phyloP scores from a whole-genome alignment of 805 yeast species.

The Ogataea siamensis region DNA sequence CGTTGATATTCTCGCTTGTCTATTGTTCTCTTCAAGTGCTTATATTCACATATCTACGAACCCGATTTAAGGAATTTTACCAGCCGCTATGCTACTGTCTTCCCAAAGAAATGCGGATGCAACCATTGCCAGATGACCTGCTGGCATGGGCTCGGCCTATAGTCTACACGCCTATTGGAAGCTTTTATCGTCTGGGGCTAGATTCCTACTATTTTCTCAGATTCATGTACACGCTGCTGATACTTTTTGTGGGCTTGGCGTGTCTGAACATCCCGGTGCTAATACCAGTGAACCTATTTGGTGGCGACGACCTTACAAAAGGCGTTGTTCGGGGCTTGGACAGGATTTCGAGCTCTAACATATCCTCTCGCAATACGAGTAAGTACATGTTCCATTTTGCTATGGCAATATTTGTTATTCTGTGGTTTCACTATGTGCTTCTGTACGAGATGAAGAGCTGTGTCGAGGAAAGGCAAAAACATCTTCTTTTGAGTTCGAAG shows the following conservation, averaged over 20 bases:
- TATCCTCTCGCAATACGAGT: constrained; percentile 49
- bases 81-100: constrained; percentile 52
- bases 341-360: constrained; percentile 65
- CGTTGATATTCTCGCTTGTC: constrained; percentile 52
- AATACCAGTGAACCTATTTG: constrained; percentile 59
- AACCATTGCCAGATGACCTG: constrained; percentile 40
- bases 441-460: constrained; percentile 53
- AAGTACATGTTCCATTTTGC: constrained; percentile 62
- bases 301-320: constrained; percentile 27
- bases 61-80: constrained; percentile 42
- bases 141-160: constrained; percentile 55
- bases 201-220: constrained; percentile 76
- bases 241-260: constrained; percentile 53
- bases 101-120: constrained; percentile 39
- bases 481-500: constrained; percentile 32
- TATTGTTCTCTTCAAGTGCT: constrained; percentile 53
- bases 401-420: constrained; percentile 52
- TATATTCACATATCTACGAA: constrained; percentile 39
- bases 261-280: constrained; percentile 55
- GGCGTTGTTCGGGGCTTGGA: constrained; percentile 52
- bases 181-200: constrained; percentile 54
- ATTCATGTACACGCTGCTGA: constrained; percentile 49
- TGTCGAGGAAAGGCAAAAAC: constrained; percentile 46
- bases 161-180: constrained; percentile 37
- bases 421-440: constrained; percentile 55